Evolutionary conservation across 1,139 yeast genomes (phyloP).

Genomic region (Candida buenavistaensis): DNA sequence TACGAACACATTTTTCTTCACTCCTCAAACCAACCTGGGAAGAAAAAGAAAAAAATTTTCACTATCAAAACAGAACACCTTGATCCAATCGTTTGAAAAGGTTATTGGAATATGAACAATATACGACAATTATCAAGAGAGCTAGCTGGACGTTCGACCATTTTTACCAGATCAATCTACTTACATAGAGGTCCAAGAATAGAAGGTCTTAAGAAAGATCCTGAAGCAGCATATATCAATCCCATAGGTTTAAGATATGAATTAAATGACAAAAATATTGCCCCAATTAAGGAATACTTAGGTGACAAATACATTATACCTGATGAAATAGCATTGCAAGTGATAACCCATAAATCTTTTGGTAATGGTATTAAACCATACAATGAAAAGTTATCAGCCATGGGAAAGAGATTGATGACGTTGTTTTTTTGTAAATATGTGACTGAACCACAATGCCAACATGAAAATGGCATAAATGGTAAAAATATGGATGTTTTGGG

Average conservation of each 20-base stretch:
- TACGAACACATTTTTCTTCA: too few relatives aligned
- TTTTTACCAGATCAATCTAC: slow-evolving; percentile 22
- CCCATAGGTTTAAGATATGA: slow-evolving; percentile 64
- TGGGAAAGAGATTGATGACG: slow-evolving; percentile 76
- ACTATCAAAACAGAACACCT: too few relatives aligned
- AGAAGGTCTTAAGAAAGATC: slow-evolving; percentile 75
- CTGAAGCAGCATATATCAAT: slow-evolving; percentile 59
- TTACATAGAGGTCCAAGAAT: slow-evolving; percentile 63
- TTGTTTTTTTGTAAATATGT: slow-evolving; percentile 58
- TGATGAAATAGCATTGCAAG: slow-evolving; percentile 65
- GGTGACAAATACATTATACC: slow-evolving; percentile 44
- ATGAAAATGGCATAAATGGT: slow-evolving; percentile 43
- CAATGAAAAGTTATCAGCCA: slow-evolving; percentile 76
- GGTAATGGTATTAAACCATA: slow-evolving; percentile 89
- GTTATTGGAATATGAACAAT: slow-evolving; percentile 10
- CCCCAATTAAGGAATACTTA: slow-evolving; percentile 49
- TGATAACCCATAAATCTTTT: slow-evolving; percentile 89
- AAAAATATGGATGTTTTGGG: slow-evolving; percentile 68
- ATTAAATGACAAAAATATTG: slow-evolving; percentile 46
- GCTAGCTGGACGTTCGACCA: not conserved
- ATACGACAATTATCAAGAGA: slow-evolving; percentile 17
- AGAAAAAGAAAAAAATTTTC: too few relatives aligned
- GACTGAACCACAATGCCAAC: slow-evolving; percentile 24
- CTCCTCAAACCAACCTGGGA: too few relatives aligned
- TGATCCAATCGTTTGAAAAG: too few relatives aligned